Evolutionary conservation across 495 filamentous ascomycete genomes (phyloP), one percentile per base, ranked within the genome.

Genomic region (Podospora appendiculata): DNA sequence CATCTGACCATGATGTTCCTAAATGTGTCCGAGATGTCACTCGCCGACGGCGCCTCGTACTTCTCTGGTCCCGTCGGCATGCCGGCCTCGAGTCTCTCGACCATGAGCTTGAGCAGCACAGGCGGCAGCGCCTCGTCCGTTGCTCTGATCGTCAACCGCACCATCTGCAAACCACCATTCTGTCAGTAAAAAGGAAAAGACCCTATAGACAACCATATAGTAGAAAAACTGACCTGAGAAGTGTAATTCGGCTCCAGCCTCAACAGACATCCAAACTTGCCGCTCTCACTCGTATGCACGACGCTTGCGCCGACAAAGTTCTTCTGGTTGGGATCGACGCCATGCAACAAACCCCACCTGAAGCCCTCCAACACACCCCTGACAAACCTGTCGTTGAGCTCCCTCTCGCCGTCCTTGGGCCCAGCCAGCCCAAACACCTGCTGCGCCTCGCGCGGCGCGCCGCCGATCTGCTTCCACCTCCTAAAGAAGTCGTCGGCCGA

Each of bases 381-480:
- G 18, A 89, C 84, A 58, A 83, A 89, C n/a, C 48, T 54, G 42
- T 78, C 72, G 17, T 58, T 79, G 10, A 81, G 63, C 58, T 79
- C 76, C 17, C 74, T 57, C 77, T 79, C 60, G 58, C 67, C 62
- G 67, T 80, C 58, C 71, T 76, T 70, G 48, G 74, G 54, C 36
- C 58, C 58, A n/a, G 72, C 55, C 25, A 88, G 66, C 0, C 85
- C 85, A 66, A 97, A 94, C 7, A 96, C 87, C 39, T 79, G 74
- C 66, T 99, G 94, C 0, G 86, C 80, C 63, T 99, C 94, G 10
- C 95, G 77, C 6, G 90, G 87, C 2, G 77, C 77, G 7, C 87
- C 90, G 14, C 94, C 94, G 60, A 99, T 97, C 67, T 99, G 94
- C 69, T 93, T 89, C 94, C 94, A 99, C 17, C 94, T 78, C 74